Evolutionary conservation across 495 filamentous ascomycete genomes (phyloP).

Genomic region (Penicillium subrubescens): DNA sequence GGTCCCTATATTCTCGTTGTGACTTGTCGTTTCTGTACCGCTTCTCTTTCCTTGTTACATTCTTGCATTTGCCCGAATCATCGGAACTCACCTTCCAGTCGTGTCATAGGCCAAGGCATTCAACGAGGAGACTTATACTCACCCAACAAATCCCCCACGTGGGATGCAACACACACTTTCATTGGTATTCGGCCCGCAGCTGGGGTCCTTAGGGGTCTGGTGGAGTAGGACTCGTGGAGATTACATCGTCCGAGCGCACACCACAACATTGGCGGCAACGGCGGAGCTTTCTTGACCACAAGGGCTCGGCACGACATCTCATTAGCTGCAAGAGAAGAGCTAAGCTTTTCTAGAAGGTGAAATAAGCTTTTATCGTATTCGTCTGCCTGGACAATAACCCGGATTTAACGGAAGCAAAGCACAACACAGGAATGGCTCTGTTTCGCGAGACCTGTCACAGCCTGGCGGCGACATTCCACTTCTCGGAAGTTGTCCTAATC

Average conservation of each 20-base stretch:
- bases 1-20: no score
- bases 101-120: no score
- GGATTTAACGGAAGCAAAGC: neutral
- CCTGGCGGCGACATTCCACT: neutral
- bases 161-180: neutral
- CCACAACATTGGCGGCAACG: neutral
- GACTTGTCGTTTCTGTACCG: no score
- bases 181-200: neutral
- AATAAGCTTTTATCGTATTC: constrained; percentile 1
- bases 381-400: neutral
- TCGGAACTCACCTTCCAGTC: no score
- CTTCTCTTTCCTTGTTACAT: no score
- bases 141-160: neutral
- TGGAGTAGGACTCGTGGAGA: constrained; percentile 7
- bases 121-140: neutral
- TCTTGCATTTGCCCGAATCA: no score
- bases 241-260: constrained; percentile 8
- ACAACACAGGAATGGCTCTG: neutral
- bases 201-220: neutral
- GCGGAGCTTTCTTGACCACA: constrained; percentile 4
- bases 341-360: constrained; percentile 8
- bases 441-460: neutral
- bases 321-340: constrained; percentile 4
- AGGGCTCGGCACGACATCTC: constrained; percentile 4
- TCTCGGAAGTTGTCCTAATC: neutral